Evolutionary conservation across 2,329 filamentous ascomycete species (phyloP).

Genomic region (Bimuria novae-zelandiae): DNA sequence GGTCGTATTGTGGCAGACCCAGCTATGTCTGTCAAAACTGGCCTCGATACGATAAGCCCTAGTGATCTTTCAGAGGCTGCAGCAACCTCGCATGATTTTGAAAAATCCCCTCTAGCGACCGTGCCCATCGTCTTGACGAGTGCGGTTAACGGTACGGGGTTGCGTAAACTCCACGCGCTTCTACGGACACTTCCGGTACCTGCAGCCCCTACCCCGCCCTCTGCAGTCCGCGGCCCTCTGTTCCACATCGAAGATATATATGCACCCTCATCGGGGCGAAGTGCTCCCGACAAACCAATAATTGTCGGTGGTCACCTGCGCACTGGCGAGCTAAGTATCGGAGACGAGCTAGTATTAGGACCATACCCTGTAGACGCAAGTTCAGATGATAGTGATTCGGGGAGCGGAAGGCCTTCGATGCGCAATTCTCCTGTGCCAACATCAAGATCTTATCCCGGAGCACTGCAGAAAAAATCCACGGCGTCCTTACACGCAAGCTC

Average conservation of each 20-base stretch:
- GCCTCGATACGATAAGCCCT: slow-evolving; percentile 60
- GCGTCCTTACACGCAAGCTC: slow-evolving; percentile 4
- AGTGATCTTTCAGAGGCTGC: slow-evolving; percentile 64
- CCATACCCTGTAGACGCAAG: slow-evolving; percentile 58
- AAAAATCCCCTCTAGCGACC: slow-evolving; percentile 51
- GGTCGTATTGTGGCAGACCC: slow-evolving; percentile 67
- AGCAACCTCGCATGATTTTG: slow-evolving; percentile 58
- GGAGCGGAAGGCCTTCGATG: slow-evolving; percentile 29
- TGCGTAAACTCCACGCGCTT: slow-evolving; percentile 80
- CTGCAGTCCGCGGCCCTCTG: slow-evolving; percentile 58
- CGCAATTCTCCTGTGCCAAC: slow-evolving; percentile 41
- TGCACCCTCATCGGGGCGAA: slow-evolving; percentile 56
- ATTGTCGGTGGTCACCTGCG: slow-evolving; percentile 85
- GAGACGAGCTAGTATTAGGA: slow-evolving; percentile 77
- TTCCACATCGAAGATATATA: slow-evolving; percentile 95
- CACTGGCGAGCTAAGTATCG: slow-evolving; percentile 77
- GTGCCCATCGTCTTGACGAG: slow-evolving; percentile 90
- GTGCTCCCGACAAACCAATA: slow-evolving; percentile 38
- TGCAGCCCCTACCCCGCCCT: slow-evolving; percentile 42
- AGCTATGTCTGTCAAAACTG: slow-evolving; percentile 38
- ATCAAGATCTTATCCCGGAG: slow-evolving; percentile 55
- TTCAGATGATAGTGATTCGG: slow-evolving; percentile 45
- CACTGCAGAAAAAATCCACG: slow-evolving; percentile 37
- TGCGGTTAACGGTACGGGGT: slow-evolving; percentile 80
- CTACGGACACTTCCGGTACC: slow-evolving; percentile 74